Evolutionary conservation across 371 early-diverging fungal genomes (phyloP).

Genomic region (Syncephalis plumigaleata): DNA sequence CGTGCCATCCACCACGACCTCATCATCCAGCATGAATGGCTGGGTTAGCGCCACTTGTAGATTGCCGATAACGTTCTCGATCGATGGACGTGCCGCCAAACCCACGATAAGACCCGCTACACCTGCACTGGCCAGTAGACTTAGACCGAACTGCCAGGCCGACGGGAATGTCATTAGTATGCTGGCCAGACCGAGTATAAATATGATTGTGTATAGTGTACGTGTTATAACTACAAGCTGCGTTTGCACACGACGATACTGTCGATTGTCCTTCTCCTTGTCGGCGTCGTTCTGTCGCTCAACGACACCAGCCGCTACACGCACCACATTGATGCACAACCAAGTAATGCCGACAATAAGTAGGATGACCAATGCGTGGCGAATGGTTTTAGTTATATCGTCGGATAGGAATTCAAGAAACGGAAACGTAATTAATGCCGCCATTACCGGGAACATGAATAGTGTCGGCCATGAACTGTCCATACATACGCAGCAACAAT

Average conservation of each 20-base stretch:
- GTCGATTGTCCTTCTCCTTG: constrained; percentile 8
- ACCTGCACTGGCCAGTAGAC: constrained; percentile 18
- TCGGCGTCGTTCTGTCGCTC: constrained; percentile 7
- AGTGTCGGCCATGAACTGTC: constrained; percentile 14
- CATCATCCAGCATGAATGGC: constrained; percentile 17
- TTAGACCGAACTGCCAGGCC: constrained; percentile 18
- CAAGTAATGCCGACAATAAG: constrained; percentile 11
- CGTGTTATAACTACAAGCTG: constrained; percentile 18
- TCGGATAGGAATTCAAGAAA: constrained; percentile 11
- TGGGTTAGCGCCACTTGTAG: constrained; percentile 20
- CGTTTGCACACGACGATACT: constrained; percentile 13
- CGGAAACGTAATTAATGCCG: constrained; percentile 11
- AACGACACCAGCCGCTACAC: constrained; percentile 12
- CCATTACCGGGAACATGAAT: constrained; percentile 15
- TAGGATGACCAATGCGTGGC: constrained; percentile 14
- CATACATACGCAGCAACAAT: background rate
- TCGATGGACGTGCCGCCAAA: constrained; percentile 16
- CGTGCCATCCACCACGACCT: constrained; percentile 11
- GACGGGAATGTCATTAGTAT: constrained; percentile 19
- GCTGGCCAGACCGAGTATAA: constrained; percentile 12
- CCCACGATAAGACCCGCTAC: constrained; percentile 15
- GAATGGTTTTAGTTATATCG: constrained; percentile 8
- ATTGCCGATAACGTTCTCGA: constrained; percentile 17
- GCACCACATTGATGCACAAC: constrained; percentile 14
- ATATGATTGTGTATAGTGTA: constrained; percentile 12